Base-by-base conservation (phyloP, 768 basidiomycete species). In the Crucibulum laeve region DNA sequence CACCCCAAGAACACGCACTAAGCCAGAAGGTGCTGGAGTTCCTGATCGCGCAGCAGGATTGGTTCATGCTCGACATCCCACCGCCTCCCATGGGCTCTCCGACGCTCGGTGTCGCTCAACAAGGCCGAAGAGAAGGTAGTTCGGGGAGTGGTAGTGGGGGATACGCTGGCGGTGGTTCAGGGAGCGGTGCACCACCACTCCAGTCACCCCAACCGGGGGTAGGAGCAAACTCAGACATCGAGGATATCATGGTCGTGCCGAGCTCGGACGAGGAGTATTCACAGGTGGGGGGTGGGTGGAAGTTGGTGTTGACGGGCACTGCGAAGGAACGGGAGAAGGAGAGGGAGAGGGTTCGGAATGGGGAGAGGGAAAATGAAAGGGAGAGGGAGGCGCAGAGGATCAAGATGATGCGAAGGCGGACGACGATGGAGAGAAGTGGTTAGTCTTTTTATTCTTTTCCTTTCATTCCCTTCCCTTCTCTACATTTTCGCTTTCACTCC, bases 11-110 rank as follows among this genome's bases (percentile, higher is more conserved):
- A 57, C 92, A 97, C 65, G 78, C 81, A 6, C 76, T 91, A 5
- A 91, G 87, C 50, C 95, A 96, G 63, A 72, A 75, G 44, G 94
- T 98, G 22, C 76, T 99, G 39, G 93, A 97, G 60, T 97, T 96
- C 61, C 72, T 99, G 42, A 96, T 99, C 52, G 85, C 81, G n/a
- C 85, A 97, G 50, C 94, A 97, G 59, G 93, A 95, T 56, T 86
- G 85, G 77, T 99, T 99, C 64, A 78, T 95, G 75, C 67, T 96
- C 40, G 92, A 89, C 53, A 86, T 89, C 32, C 79, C 88, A 4
- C 80, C 87, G 1, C 86, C 88, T 2, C 77, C 79, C 15, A 63
- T 28, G 4, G 38, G 30, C 21, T 11, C 18, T 10, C 10, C 18
- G n/a, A n/a, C n/a, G n/a, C n/a, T n/a, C n/a, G n/a, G n/a, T n/a